Conservation (phyloP, 2,329 filamentous ascomycete genomes). For the Alternaria sp. region DNA sequence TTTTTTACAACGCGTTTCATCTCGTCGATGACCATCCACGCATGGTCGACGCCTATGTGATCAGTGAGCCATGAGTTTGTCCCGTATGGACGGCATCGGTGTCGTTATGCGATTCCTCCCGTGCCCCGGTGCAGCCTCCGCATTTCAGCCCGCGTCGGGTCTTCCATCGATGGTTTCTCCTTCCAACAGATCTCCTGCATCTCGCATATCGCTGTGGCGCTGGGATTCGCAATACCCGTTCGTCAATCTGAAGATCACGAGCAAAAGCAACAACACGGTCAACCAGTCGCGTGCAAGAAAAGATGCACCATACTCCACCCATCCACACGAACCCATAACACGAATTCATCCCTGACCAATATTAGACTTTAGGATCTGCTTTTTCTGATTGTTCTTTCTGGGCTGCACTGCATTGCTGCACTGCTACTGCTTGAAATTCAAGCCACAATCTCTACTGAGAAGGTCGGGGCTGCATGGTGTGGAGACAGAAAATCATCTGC, state of each 20-base stretch:
- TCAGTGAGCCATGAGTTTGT: not conserved
- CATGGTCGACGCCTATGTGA: not conserved
- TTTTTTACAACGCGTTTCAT: constrained; percentile 16
- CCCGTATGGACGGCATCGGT: not conserved
- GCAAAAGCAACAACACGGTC: constrained; percentile 13
- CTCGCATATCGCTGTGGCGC: constrained; percentile 6
- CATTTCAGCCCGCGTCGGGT: not conserved
- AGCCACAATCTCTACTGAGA: constrained; percentile 4
- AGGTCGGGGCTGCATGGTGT: not conserved
- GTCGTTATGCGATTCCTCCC: constrained; percentile 1
- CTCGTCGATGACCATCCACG: not conserved
- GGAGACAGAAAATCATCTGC: constrained; percentile 2
- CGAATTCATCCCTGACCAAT: constrained; percentile 6
- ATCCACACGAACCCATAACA: constrained; percentile 1
- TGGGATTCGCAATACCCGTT: constrained; percentile 9
- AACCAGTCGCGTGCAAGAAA: not conserved
- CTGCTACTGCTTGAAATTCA: constrained; percentile 5
- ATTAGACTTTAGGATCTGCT: constrained; percentile 1
- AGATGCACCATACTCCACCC: constrained; percentile 5
- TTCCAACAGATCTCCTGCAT: constrained; percentile 6
- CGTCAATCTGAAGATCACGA: constrained; percentile 11
- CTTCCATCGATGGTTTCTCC: not conserved
- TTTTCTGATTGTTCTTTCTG: constrained; percentile 6
- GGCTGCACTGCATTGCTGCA: not conserved
- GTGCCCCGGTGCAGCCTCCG: not conserved